Base-by-base conservation (phyloP, 1,139 yeast genomes). In the Yamadazyma sp. region DNA sequence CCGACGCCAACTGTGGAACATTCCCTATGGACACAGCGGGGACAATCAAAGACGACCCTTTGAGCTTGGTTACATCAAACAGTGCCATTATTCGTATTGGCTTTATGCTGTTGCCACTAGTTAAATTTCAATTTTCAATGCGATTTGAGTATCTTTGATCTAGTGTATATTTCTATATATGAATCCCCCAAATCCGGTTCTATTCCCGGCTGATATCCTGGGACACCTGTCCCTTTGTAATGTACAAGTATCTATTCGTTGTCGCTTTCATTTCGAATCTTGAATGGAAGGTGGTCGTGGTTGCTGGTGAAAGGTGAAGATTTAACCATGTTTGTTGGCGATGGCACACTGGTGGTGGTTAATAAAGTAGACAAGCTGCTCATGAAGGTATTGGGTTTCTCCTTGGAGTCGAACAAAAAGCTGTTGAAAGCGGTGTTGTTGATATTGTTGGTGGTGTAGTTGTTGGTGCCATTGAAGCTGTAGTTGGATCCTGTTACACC, bases 21-120 rank as follows among this genome's bases (percentile, higher is more conserved):
- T 91, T 92, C 5, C 95, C 98, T 14, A 88, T 76, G 3, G 96
- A 81, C 0, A 92, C 86, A 0, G 91, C 64, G 0, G 98, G 98
- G 2, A 92, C 43, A 1, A 91, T 57, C 15, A 88, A 57, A 1
- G 62, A 59, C 8, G 66, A 47, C 12, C 41, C 44, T 16, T 34
- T 23, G 7, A 43, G 16, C 14, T n/a, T 25, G 20, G 36, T 33
- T 24, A 34, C 34, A 12, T 16, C 14, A 14, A 33, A 32, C 26
- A 23, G 24, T 24, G 35, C 31, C 39, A 29, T 26, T 35, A 12
- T 26, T 26, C 6, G n/a, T n/a, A n/a, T 12, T 12, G 12, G 11
- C 8, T 20, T 6, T 20, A 20, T 20, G 22, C 6, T n/a, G 15
- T 11, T 12, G 29, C 29, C 29, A 26, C 29, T 26, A 24, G 11